Evolutionary conservation across 257 asterid species (phyloP), one percentile per base, ranked within the genome.

Genomic region (Paraleonurus japonicus): DNA sequence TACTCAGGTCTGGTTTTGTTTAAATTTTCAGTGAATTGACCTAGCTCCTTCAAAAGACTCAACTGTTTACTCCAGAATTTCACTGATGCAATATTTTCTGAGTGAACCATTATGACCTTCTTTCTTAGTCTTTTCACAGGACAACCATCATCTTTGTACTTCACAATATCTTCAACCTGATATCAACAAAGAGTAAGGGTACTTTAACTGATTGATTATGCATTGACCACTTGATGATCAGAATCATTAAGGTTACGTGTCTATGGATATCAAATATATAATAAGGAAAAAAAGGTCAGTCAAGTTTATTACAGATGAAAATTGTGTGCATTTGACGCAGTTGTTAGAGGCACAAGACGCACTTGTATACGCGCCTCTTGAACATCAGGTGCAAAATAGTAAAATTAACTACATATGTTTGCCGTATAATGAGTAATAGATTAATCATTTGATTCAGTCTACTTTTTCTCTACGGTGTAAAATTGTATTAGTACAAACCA

Each of bases 101-200:
- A 77, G 79, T 82, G 90, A 70, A 81, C 78, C 48, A 79, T 67
- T 61, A 66, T 62, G 74, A 84, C 72, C 74, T 82, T 84, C 83
- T 60, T 83, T 80, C 89, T 86, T 45, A 66, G 78, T 75, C 96
- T 81, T 82, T 81, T 86, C 43, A 89, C 90, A 51, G 97, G 92
- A 64, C 81, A 70, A 10, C 96, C 93, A 84, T 90, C 86, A 39
- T 65, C 84, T 64, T 74, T 80, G 81, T 82, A 86, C 80, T 93
- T 89, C 55, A 87, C 92, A 79, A 82, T 81, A 73, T 83, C 89
- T 75, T 87, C 90, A 77, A 87, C 87, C 92, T 91, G 68, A 51
- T 64, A 67, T 43, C 66, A 37, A 51, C n/a, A 66, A 69, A 68
- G 54, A 39, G 48, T 45, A 65, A 61, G n/a, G 48, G 66, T 9